Percentiles rank a stretch among this genome's conserved stretches.
phyloP scores from a whole-genome alignment of 176 grass and related monocot genomes.

The Ensete ventricosum region DNA sequence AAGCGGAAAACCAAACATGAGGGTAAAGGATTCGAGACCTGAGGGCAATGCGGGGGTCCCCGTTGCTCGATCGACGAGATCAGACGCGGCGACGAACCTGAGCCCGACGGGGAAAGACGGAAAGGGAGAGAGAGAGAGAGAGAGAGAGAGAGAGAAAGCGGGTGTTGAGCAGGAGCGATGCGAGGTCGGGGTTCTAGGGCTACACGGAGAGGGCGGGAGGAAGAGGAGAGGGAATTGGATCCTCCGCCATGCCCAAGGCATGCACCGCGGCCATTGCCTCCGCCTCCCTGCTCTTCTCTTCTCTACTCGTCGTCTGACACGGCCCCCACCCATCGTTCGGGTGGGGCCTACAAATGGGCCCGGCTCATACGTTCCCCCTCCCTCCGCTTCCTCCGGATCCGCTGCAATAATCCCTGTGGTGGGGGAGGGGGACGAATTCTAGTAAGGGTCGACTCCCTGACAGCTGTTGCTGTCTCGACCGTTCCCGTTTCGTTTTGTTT shows the following conservation, averaged over 20 bases:
- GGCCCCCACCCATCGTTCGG: conserved; percentile 31
- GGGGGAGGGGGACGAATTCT: background rate
- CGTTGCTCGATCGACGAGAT: background rate
- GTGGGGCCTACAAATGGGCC: conserved; percentile 40
- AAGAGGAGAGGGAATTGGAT: background rate
- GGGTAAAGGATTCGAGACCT: background rate
- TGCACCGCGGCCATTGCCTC: conserved; percentile 12
- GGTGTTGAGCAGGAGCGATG: too few species aligned
- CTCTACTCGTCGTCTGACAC: conserved; percentile 23
- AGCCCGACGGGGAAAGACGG: background rate
- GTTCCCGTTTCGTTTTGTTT: too few species aligned
- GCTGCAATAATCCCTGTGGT: background rate
- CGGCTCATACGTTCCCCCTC: background rate
- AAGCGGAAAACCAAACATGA: background rate
- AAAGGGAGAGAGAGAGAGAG: too few species aligned
- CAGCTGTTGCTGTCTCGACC: too few species aligned
- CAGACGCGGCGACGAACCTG: background rate
- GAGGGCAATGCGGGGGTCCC: background rate
- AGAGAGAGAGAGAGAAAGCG: too few species aligned
- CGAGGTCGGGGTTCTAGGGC: background rate
- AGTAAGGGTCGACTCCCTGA: too few species aligned
- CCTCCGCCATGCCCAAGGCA: conserved; percentile 2
- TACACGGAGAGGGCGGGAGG: background rate
- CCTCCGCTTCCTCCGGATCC: background rate
- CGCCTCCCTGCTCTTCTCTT: conserved; percentile 25